phyloP scores from a whole-genome alignment of 495 filamentous ascomycete species.

The Daldinia childiae region DNA sequence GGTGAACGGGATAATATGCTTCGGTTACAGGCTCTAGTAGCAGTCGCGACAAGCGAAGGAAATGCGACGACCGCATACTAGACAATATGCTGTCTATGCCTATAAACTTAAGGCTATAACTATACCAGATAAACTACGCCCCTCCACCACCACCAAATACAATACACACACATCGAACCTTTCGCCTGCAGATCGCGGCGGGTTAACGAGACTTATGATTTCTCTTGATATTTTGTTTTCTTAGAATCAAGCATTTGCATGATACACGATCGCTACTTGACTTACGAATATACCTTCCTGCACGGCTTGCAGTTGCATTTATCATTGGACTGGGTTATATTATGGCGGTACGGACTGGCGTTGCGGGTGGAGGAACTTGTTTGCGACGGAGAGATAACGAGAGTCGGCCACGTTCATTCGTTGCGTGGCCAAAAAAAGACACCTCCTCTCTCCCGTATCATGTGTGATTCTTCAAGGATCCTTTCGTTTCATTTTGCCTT shows the following conservation, averaged over 20 bases:
- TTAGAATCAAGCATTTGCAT: conserved; percentile 36
- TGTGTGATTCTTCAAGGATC: conserved; percentile 15
- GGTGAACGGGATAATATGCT: conserved; percentile 60
- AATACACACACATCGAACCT: not conserved
- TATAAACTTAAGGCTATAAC: not conserved
- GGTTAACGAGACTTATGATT: conserved; percentile 37
- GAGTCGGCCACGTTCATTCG: conserved; percentile 22
- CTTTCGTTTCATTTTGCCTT: conserved; percentile 20
- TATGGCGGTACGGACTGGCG: conserved; percentile 40
- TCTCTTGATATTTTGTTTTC: conserved; percentile 24
- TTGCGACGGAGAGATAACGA: conserved; percentile 11
- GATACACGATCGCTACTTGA: conserved; percentile 35
- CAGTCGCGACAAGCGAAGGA: conserved; percentile 86
- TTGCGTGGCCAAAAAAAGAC: conserved; percentile 23
- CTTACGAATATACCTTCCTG: conserved; percentile 33
- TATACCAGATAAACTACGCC: conserved; percentile 3
- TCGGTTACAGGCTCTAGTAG: conserved; percentile 84
- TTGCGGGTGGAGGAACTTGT: conserved; percentile 22
- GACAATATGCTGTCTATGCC: not conserved
- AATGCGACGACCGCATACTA: conserved; percentile 64
- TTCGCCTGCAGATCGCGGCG: conserved; percentile 7
- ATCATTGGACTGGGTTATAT: conserved; percentile 32
- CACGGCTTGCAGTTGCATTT: conserved; percentile 34
- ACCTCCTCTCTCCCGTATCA: conserved; percentile 2
- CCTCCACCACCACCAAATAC: not conserved